A percentile compares a stretch with the other conserved stretches of the same genome.
These are phyloP conservation scores for Paragyromitra xinjiangensis DNA, from an alignment of 495 filamentous ascomycete species.

Conservation along the genomic window DNA sequence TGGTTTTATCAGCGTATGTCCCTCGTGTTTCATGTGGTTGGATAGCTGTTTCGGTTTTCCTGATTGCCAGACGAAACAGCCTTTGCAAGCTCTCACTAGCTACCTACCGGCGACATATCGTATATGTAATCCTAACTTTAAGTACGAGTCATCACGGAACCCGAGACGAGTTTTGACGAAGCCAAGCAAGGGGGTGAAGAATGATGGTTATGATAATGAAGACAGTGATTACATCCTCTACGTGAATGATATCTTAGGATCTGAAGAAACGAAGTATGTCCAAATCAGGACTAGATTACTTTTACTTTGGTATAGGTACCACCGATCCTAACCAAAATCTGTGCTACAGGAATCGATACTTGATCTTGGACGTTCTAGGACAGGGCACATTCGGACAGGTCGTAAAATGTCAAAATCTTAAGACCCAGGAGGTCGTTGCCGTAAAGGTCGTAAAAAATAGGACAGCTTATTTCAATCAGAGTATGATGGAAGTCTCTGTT, in stretches of 20 bases:
- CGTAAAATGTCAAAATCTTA: constrained; percentile 98
- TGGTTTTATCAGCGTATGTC: constrained; percentile 94
- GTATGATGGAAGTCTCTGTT: constrained; percentile 99
- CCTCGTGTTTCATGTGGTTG: constrained; percentile 20
- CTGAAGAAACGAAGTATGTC: constrained; percentile 93
- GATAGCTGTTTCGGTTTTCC: constrained; percentile 32
- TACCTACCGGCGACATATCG: constrained; percentile 95
- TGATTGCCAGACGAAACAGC: constrained; percentile 65
- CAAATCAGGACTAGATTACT: constrained; percentile 8
- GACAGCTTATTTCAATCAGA: constrained; percentile 99
- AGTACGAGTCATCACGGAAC: constrained; percentile 99
- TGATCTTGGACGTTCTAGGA: constrained; percentile 96
- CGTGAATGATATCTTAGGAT: constrained; percentile 98
- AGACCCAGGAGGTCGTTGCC: constrained; percentile 97
- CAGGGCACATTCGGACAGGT: constrained; percentile 99
- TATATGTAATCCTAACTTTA: constrained; percentile 97
- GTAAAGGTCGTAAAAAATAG: constrained; percentile 99
- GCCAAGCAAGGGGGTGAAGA: constrained; percentile 98
- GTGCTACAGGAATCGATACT: constrained; percentile 82
- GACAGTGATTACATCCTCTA: constrained; percentile 99
- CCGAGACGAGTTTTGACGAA: constrained; percentile 97
- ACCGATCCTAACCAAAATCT: constrained; percentile 50
- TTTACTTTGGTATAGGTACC: constrained; percentile 1
- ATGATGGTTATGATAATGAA: constrained; percentile 99
- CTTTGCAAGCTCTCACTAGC: constrained; percentile 92